These are phyloP conservation scores for Tolypocladium ophioglossoides DNA, from an alignment of 2,329 filamentous ascomycete species.

Conservation along the genomic window DNA sequence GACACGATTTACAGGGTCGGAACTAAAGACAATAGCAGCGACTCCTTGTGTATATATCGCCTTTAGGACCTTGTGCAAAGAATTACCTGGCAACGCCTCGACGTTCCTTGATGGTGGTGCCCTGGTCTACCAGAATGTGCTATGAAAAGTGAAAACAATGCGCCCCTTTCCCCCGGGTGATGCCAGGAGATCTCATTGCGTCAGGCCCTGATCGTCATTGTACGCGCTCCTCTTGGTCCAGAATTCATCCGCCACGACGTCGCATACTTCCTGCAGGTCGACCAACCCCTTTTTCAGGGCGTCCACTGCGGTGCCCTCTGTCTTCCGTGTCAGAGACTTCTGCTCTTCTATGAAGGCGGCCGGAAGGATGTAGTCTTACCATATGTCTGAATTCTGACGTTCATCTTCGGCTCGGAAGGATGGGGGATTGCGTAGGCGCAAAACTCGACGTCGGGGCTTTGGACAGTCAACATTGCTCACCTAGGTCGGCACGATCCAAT, in stretches of 20 bases:
- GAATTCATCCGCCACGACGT: conserved; percentile 90
- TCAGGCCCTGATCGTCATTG: conserved; percentile 22
- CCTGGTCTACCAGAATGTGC: background rate
- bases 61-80: conserved; percentile 7
- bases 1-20: conserved; percentile 32
- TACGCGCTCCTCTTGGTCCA: conserved; percentile 39
- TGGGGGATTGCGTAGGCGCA: conserved; percentile 97
- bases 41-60: conserved; percentile 24
- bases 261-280: conserved; percentile 84
- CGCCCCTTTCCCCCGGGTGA: background rate
- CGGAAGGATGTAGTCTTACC: conserved; percentile 41
- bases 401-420: conserved; percentile 93
- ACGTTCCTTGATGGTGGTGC: conserved; percentile 10
- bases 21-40: conserved; percentile 33
- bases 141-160: background rate
- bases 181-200: conserved; percentile 13
- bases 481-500: background rate
- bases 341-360: background rate
- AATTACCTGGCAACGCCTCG: conserved; percentile 21
- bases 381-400: conserved; percentile 93
- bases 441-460: conserved; percentile 89
- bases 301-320: conserved; percentile 71
- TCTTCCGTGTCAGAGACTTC: conserved; percentile 5
- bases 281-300: conserved; percentile 83
- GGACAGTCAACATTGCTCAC: conserved; percentile 4